Evolutionary conservation across 768 basidiomycete genomes (phyloP), one percentile per base, ranked within the genome.

Genomic region (Mycena galericulata): DNA sequence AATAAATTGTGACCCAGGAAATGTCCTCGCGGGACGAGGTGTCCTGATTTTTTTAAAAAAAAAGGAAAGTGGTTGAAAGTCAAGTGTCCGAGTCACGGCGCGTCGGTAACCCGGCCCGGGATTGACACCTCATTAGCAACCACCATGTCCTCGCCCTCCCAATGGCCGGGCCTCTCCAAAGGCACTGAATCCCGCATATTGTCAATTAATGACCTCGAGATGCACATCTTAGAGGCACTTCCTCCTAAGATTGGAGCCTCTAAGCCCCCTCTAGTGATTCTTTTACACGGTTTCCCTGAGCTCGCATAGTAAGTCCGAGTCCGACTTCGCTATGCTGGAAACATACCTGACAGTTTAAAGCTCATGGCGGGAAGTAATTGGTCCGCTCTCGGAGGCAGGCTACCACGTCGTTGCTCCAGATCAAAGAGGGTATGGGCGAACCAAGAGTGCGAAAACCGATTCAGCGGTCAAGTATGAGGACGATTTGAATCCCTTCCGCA

Each of bases 261-360:
- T 32, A 73, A 77, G n/a, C 76, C 79, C 9, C 87, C 86, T 0
- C 80, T 91, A 20, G 72, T 90, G 53, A 62, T 91, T 32, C 85
- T 92, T 26, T 74, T 91, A 3, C 89, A 91, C 67, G 90, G 90
- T 45, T 91, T 91, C 74, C 89, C 90, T 12, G 89, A 91, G 72
- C 80, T 91, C 9, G 85, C 89, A 2, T 89, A 87, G 69, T 70
- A 49, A 24, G 69, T 67, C n/a, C n/a, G n/a, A n/a, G n/a, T n/a
- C n/a, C n/a, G n/a, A n/a, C n/a, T n/a, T n/a, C n/a, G n/a, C n/a
- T n/a, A n/a, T n/a, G n/a, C n/a, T n/a, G n/a, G n/a, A n/a, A n/a
- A n/a, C n/a, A n/a, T n/a, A n/a, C n/a, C n/a, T n/a, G n/a, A n/a
- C n/a, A n/a, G n/a, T n/a, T n/a, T n/a, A n/a, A n/a, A n/a, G n/a